Percentiles rank a stretch among this genome's conserved stretches.
Evolutionary conservation across 2,329 filamentous ascomycete species (phyloP).

Genomic region (Aspergillus japonicus): DNA sequence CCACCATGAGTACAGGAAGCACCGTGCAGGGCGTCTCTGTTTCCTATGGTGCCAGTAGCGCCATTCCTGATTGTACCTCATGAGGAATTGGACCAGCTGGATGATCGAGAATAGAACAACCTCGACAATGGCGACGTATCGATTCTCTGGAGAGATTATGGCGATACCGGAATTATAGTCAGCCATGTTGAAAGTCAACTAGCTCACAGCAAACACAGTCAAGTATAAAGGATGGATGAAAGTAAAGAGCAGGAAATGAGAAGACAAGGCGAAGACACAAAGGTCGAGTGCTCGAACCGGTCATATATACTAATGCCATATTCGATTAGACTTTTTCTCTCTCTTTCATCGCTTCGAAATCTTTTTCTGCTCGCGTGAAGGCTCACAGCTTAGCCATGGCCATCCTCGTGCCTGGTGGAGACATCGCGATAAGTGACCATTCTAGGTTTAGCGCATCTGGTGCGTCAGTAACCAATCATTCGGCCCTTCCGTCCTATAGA

Average conservation of each 20-base stretch:
- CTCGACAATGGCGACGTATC: constrained; percentile 26
- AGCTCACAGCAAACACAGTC: not conserved
- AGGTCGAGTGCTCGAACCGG: not conserved
- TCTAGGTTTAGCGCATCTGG: constrained; percentile 24
- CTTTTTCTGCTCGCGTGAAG: not conserved
- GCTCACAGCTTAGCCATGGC: not conserved
- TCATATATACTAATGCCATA: not conserved
- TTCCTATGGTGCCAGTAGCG: constrained; percentile 29
- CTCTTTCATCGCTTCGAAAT: not conserved
- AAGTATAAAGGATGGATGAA: not conserved
- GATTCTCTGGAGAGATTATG: constrained; percentile 8
- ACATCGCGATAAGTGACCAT: constrained; percentile 27
- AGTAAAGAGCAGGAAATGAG: not conserved
- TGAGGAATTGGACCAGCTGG: constrained; percentile 20
- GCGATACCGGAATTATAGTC: not conserved
- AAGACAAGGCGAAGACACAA: not conserved
- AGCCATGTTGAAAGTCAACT: not conserved
- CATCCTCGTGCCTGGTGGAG: constrained; percentile 9
- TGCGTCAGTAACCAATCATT: not conserved
- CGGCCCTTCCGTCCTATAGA: too few species aligned
- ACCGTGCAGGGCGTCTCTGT: constrained; percentile 15
- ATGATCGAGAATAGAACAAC: constrained; percentile 26
- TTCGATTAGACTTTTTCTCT: not conserved
- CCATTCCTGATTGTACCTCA: constrained; percentile 27
- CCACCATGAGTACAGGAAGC: constrained; percentile 28